Base-by-base conservation (phyloP, 2,329 filamentous ascomycete species). In the Metarhizium album region DNA sequence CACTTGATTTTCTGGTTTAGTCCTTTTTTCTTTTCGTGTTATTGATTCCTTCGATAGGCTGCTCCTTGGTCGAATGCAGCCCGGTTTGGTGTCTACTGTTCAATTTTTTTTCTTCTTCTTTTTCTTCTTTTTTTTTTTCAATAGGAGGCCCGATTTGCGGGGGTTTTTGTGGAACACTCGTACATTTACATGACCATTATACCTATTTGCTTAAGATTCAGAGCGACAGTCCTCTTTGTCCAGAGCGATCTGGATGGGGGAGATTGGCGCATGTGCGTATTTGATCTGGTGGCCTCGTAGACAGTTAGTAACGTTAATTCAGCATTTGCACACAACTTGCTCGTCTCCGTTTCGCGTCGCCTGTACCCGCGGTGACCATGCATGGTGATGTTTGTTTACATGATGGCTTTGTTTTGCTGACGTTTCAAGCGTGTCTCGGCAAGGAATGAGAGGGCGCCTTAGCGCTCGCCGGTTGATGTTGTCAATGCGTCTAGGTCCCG, bases 281-380 rank as follows among this genome's bases (percentile, higher is more conserved):
- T 59, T 47, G 51, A 60, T 59, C 57, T 65, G 62, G 61, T 64
- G 62, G 63, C 58, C 61, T 58, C 56, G 59, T 62, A 62, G 59
- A 61, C 60, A 63, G 61, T 62, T 42, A 51, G 49, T 59, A 62
- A n/a, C n/a, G n/a, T n/a, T n/a, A n/a, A 62, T 57, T 63, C 57
- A 54, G 60, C 58, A 61, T 65, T 64, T 60, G 62, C 56, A 55
- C 40, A 31, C 33, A 35, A 18, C 20, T 31, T 22, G n/a, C n/a
- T 9, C 20, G 8, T 18, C 8, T 42, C 16, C n/a, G 24, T 18
- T 27, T 20, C n/a, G 2, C 31, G 2, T 46, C 27, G 23, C 27
- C 11, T 43, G 16, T 24, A 16, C 22, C 4, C 6, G 20, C 13
- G 40, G 22, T 43, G 18, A 22, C 24, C 4, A 2, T 43, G 22